Evolutionary conservation across 2,329 filamentous ascomycete genomes (phyloP), one percentile per base, ranked within the genome.

Genomic region (Calonectria hawksworthii): DNA sequence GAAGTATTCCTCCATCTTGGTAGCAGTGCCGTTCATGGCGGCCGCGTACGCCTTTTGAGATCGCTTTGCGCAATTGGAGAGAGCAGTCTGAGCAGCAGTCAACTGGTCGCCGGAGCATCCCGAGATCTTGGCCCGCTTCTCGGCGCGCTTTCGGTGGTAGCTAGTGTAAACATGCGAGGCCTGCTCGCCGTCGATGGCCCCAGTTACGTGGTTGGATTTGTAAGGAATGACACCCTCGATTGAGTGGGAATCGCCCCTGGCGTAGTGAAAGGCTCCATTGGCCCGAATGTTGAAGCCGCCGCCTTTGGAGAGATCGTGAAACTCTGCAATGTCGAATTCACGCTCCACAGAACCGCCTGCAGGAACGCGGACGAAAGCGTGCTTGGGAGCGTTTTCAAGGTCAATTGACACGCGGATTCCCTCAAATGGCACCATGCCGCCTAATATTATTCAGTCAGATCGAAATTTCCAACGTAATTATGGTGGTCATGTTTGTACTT

Each of bases 1-100:
- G 88, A 92, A 93, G 86, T 91, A 92, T 75, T 91, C 88, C 54
- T 81, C 82, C 78, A 91, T 83, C 75, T 85, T 88, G 77, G 85
- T 81, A 4, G 86, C 84, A 6, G 83, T 80, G 56, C 88, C 89
- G 0, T 87, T 82, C 1, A 88, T 86, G 21, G 91, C 91, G 13
- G 85, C 83, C 2, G 84, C 84, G 3, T 92, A 90, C 8, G 92
- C 84, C 28, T 82, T 84, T 4, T 85, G 83, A 79, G 90, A 90
- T n/a, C 66, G 59, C 4, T 32, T 14, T 4, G 38, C 50, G 28
- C 74, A 75, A 83, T 90, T 89, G 74, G 80, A 81, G 18, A 93
- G 83, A 2, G 90, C 91, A 8, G 81, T 88, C 38, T 81, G 80
- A 41, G 84, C 83, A 13, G 86, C 87, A 0, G 83, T 83, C 52